phyloP scores from a whole-genome alignment of 2,329 filamentous ascomycete species.

The Curvularia spicifera region DNA sequence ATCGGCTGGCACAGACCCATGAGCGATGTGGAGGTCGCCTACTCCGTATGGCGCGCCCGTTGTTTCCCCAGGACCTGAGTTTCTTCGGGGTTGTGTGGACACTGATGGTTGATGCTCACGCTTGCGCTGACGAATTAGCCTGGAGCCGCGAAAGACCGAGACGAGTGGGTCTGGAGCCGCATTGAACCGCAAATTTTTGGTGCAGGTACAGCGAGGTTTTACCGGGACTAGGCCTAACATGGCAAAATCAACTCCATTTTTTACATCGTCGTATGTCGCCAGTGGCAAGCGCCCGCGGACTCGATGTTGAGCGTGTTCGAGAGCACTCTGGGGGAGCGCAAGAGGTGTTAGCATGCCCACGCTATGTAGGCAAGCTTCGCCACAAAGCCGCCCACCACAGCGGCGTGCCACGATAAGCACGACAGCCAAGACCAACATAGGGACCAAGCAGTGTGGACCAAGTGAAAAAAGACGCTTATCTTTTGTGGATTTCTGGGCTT shows the following conservation, averaged over 20 bases:
- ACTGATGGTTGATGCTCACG: slow-evolving; percentile 7
- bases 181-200: slow-evolving; percentile 10
- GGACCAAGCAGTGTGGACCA: slow-evolving; percentile 9
- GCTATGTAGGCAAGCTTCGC: slow-evolving; percentile 9
- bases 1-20: slow-evolving; percentile 11
- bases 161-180: slow-evolving; percentile 10
- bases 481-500: slow-evolving; percentile 14
- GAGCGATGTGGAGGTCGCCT: slow-evolving; percentile 12
- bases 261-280: slow-evolving; percentile 8
- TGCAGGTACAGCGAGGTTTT: slow-evolving; percentile 13
- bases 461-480: slow-evolving; percentile 15
- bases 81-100: slow-evolving; percentile 4
- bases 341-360: neutral
- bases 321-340: slow-evolving; percentile 8
- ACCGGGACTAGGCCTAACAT: slow-evolving; percentile 3
- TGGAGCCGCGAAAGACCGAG: slow-evolving; percentile 14
- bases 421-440: slow-evolving; percentile 4
- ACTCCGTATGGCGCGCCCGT: slow-evolving; percentile 4
- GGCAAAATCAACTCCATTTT: slow-evolving; percentile 7
- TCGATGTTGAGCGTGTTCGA: slow-evolving; percentile 8
- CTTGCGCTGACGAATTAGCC: slow-evolving; percentile 1
- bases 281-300: slow-evolving; percentile 5
- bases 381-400: slow-evolving; percentile 2
- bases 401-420: slow-evolving; percentile 5
- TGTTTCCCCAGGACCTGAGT: slow-evolving; percentile 15